phyloP scores from a whole-genome alignment of 129 eudicot genomes.

The Saussurea involucrata region DNA sequence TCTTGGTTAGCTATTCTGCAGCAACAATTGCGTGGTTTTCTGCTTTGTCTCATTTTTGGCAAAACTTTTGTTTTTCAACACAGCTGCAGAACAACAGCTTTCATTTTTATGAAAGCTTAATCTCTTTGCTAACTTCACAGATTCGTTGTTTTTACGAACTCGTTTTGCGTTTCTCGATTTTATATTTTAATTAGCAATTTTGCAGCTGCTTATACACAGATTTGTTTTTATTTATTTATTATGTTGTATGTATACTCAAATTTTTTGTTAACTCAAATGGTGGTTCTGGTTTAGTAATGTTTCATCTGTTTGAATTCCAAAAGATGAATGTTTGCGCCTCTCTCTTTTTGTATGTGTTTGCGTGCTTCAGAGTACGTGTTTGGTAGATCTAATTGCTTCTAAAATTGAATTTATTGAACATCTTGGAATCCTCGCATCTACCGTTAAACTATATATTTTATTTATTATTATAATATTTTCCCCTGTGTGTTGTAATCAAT shows the following conservation, averaged over 20 bases:
- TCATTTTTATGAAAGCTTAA: background rate
- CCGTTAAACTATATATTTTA: background rate
- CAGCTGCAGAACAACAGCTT: background rate
- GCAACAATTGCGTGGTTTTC: background rate
- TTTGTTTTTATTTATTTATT: no score
- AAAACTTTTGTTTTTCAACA: no score
- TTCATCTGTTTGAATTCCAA: no score
- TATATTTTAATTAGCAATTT: background rate
- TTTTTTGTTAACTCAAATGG: no score
- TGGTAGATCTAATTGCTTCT: no score
- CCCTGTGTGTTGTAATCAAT: slow-evolving; percentile 13
- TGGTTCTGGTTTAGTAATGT: no score
- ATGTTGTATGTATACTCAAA: no score
- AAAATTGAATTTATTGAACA: slow-evolving; percentile 22
- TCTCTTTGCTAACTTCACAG: background rate
- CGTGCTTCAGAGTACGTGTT: no score
- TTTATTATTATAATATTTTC: background rate
- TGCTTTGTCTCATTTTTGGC: no score
- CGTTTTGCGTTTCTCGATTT: background rate
- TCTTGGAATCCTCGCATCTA: slow-evolving; percentile 23
- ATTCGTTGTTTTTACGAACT: background rate
- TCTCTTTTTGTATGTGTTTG: no score
- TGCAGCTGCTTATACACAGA: slow-evolving; percentile 6
- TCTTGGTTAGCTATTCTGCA: background rate
- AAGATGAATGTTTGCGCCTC: no score